Evolutionary conservation across 2,329 filamentous ascomycete species (phyloP).

Genomic region (Akanthomyces lecanii): DNA sequence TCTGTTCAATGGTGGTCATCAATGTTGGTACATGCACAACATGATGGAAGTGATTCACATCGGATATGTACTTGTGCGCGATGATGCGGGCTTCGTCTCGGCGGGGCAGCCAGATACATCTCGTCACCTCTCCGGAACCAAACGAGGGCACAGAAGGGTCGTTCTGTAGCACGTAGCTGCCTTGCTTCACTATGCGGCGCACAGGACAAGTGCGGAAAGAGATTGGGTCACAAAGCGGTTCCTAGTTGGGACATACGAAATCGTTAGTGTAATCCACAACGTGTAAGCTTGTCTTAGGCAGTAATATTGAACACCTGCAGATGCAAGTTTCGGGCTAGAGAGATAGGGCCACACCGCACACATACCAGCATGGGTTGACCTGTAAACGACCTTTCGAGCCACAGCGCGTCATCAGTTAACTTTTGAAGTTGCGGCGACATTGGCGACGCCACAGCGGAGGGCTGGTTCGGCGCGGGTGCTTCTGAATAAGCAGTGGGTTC

Average conservation of each 20-base stretch:
- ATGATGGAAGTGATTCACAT: slow-evolving; percentile 31
- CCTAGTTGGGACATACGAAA: slow-evolving; percentile 20
- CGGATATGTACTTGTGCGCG: slow-evolving; percentile 28
- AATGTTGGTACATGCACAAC: slow-evolving; percentile 29
- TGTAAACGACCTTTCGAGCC: slow-evolving; percentile 30
- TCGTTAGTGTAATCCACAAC: neutral
- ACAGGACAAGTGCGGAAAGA: slow-evolving; percentile 32
- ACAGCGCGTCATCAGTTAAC: slow-evolving; percentile 32
- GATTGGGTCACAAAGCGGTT: slow-evolving; percentile 29
- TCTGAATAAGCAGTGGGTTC: slow-evolving; percentile 11
- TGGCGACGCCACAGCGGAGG: slow-evolving; percentile 14
- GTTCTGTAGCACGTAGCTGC: slow-evolving; percentile 30
- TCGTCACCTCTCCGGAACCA: slow-evolving; percentile 27
- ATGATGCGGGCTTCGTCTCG: slow-evolving; percentile 29
- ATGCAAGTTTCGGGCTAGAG: neutral
- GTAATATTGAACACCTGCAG: neutral
- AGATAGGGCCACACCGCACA: neutral
- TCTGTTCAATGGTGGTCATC: slow-evolving; percentile 26
- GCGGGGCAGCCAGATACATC: slow-evolving; percentile 32
- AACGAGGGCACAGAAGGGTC: slow-evolving; percentile 22
- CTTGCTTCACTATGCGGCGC: slow-evolving; percentile 29
- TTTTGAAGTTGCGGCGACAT: slow-evolving; percentile 31
- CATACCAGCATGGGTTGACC: slow-evolving; percentile 29
- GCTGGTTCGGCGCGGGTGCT: slow-evolving; percentile 12
- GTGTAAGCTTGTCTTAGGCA: neutral